phyloP scores from a whole-genome alignment of 2,329 filamentous ascomycete species.

The Fusarium algeriense region DNA sequence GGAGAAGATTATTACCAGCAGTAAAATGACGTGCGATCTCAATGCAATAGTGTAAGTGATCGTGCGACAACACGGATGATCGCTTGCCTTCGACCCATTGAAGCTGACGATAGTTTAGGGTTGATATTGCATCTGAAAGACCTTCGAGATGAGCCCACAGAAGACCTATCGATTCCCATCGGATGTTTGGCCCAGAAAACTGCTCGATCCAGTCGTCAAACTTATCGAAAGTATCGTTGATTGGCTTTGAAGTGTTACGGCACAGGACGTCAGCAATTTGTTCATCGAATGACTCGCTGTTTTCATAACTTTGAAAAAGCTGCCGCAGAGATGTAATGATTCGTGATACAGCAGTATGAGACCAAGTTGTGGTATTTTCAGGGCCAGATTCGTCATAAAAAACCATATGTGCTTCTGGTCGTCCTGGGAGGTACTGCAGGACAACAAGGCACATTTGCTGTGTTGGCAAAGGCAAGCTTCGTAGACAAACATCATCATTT shows the following conservation, averaged over 20 bases:
- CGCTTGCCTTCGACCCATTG: constrained; percentile 10
- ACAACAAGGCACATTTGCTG: constrained; percentile 37
- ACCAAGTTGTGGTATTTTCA: constrained; percentile 50
- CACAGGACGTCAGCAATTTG: constrained; percentile 54
- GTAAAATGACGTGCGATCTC: constrained; percentile 47
- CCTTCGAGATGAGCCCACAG: constrained; percentile 48
- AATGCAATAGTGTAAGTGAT: constrained; percentile 49
- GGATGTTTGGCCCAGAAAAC: constrained; percentile 54
- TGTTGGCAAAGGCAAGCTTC: constrained; percentile 37
- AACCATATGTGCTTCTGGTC: constrained; percentile 26
- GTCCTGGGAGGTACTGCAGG: constrained; percentile 25
- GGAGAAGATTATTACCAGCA: constrained; percentile 53
- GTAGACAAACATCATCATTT: constrained; percentile 16
- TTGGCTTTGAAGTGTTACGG: constrained; percentile 53
- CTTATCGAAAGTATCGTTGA: constrained; percentile 52
- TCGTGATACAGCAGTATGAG: constrained; percentile 47
- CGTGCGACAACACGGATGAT: constrained; percentile 2
- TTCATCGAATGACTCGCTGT: constrained; percentile 50
- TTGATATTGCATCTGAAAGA: constrained; percentile 27
- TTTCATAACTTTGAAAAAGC: constrained; percentile 47
- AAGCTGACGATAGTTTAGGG: constrained; percentile 21
- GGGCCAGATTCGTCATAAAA: constrained; percentile 11
- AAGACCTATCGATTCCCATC: constrained; percentile 60
- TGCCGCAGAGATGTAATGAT: constrained; percentile 52
- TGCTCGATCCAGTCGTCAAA: constrained; percentile 54